A percentile compares a stretch with the other conserved stretches of the same genome.
These are phyloP conservation scores for Rhizopus stolonifer DNA, from an alignment of 371 early-diverging fungal species.

Conservation along the genomic window DNA sequence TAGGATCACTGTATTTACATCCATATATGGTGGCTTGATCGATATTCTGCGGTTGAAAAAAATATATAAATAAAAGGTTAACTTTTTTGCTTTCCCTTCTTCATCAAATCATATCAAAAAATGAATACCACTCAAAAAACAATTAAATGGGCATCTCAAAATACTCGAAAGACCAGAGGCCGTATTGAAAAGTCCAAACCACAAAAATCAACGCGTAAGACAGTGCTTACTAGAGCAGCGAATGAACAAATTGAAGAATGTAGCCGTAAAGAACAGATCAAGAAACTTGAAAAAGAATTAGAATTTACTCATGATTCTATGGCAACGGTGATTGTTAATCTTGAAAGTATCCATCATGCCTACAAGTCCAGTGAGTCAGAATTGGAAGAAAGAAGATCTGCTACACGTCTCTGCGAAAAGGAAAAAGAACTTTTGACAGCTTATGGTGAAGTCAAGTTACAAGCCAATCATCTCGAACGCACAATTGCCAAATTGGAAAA, in stretches of 20 bases:
- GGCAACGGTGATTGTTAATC: constrained; percentile 43
- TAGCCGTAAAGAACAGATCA: constrained; percentile 14
- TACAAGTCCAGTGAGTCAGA: constrained; percentile 29
- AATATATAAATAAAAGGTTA: neutral
- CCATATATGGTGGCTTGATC: constrained; percentile 1
- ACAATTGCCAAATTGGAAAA: constrained; percentile 37
- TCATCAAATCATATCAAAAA: neutral
- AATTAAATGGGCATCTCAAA: constrained; percentile 26
- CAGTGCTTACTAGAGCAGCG: neutral
- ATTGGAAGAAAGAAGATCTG: constrained; percentile 25
- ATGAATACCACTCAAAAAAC: constrained; percentile 16
- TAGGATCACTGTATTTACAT: neutral
- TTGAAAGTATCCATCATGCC: constrained; percentile 42
- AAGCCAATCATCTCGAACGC: constrained; percentile 41
- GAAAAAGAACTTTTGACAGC: constrained; percentile 49
- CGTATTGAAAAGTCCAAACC: constrained; percentile 23
- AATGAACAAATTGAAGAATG: too few species aligned
- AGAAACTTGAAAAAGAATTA: constrained; percentile 35
- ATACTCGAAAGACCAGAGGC: neutral
- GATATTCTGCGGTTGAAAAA: neutral
- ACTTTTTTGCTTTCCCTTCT: neutral
- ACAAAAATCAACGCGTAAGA: constrained; percentile 2
- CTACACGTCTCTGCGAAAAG: constrained; percentile 41
- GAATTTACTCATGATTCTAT: constrained; percentile 38
- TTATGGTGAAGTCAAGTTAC: constrained; percentile 45